Conservation (phyloP, 2,329 filamentous ascomycete genomes). For the Botryosphaeria dothidea region DNA sequence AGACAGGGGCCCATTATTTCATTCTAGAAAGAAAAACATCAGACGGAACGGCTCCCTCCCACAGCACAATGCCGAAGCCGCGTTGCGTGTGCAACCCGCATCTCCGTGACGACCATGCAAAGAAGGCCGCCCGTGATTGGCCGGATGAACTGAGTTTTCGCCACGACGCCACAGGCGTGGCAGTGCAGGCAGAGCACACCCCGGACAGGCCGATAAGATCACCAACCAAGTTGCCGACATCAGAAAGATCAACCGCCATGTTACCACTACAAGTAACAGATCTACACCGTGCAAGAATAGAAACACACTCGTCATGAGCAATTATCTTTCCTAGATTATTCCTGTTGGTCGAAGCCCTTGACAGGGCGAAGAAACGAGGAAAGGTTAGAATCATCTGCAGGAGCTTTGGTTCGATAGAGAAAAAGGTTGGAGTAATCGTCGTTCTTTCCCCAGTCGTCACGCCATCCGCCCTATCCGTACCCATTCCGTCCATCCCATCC, state of each 20-base stretch:
- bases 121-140: not conserved
- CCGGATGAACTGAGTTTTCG: not conserved
- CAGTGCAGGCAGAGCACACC: not conserved
- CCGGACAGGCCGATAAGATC: not conserved
- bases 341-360: too few species aligned
- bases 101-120: not conserved
- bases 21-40: not conserved
- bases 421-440: not conserved
- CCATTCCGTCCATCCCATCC: not conserved
- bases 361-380: not conserved
- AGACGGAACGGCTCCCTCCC: too few species aligned
- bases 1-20: not conserved
- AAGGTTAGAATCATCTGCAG: not conserved
- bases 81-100: not conserved
- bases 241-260: not conserved
- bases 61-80: not conserved
- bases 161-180: constrained; percentile 10
- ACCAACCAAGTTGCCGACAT: too few species aligned
- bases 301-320: not conserved
- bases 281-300: not conserved
- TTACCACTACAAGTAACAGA: not conserved
- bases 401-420: not conserved
- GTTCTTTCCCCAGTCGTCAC: not conserved
- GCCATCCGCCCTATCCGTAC: not conserved
- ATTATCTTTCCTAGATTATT: too few species aligned